These are phyloP conservation scores for Neurospora sp. DNA, from an alignment of 2,329 filamentous ascomycete genomes.

Conservation along the genomic window DNA sequence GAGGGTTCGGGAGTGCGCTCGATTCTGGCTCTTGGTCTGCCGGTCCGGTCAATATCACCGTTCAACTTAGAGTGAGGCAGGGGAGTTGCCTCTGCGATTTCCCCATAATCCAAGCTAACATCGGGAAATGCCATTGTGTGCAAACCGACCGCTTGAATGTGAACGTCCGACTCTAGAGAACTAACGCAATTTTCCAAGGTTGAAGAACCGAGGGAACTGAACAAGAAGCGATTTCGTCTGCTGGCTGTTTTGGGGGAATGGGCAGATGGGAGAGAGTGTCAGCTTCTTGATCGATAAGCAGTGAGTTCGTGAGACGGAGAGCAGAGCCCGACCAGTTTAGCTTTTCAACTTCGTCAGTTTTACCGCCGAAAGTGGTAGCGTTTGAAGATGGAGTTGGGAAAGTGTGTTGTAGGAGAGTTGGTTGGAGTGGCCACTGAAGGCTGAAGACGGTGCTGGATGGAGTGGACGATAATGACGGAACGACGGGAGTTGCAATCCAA, in stretches of 20 bases:
- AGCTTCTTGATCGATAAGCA: constrained; percentile 1
- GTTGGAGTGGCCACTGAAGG: background rate
- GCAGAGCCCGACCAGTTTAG: constrained; percentile 7
- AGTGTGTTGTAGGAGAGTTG: background rate
- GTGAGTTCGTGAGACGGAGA: background rate
- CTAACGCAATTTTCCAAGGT: background rate
- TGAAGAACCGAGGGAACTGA: constrained; percentile 6
- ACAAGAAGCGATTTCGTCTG: background rate
- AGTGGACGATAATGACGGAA: background rate
- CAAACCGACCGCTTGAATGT: constrained; percentile 7
- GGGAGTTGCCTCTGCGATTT: constrained; percentile 89
- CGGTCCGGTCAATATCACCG: constrained; percentile 76
- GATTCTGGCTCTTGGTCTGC: constrained; percentile 62
- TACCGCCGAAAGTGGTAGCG: background rate
- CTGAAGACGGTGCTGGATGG: background rate
- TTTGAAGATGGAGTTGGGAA: background rate
- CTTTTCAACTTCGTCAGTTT: background rate
- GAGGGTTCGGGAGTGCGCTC: constrained; percentile 46
- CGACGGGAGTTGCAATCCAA: background rate
- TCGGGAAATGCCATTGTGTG: constrained; percentile 23
- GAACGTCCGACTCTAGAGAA: background rate
- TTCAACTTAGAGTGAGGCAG: constrained; percentile 63
- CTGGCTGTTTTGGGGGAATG: background rate
- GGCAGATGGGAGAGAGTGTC: background rate
- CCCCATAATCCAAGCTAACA: constrained; percentile 73